These are phyloP conservation scores for Fusarium pseudonygamai DNA, from an alignment of 2,329 filamentous ascomycete species.

Conservation along the genomic window DNA sequence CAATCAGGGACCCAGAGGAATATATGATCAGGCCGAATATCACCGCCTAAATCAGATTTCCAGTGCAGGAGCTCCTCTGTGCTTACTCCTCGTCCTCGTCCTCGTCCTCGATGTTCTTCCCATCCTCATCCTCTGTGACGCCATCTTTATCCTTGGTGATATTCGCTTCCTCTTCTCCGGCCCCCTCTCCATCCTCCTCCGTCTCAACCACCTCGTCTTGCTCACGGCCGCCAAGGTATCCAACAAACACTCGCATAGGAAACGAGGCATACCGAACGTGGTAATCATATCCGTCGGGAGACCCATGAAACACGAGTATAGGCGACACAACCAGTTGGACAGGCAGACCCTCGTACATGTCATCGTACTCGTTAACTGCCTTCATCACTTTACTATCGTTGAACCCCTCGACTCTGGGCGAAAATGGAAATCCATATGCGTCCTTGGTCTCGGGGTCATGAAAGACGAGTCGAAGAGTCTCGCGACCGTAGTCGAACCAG, in stretches of 20 bases:
- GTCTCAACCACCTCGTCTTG: not conserved
- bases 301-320: not conserved
- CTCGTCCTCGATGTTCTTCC: not conserved
- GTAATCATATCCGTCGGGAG: rapidly evolving
- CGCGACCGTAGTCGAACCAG: rapidly evolving
- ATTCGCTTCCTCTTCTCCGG: not conserved
- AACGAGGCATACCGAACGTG: not conserved
- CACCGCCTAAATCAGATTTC: not conserved
- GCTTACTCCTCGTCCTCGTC: not conserved
- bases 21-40: too few relatives aligned
- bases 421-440: not conserved
- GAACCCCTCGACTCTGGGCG: too few relatives aligned
- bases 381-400: too few relatives aligned
- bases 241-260: not conserved
- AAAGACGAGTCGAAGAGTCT: rapidly evolving
- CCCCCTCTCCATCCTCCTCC: not conserved
- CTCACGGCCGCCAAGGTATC: not conserved
- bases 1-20: not conserved
- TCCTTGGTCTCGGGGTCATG: not conserved
- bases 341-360: not conserved
- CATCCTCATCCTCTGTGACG: not conserved
- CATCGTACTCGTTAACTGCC: too few relatives aligned
- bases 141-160: not conserved
- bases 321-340: not conserved
- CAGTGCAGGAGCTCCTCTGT: not conserved